Percentiles rank a stretch among this genome's conserved stretches.
These are phyloP conservation scores for Aspergillus cavernicola DNA, from an alignment of 495 filamentous ascomycete species.

Conservation along the genomic window DNA sequence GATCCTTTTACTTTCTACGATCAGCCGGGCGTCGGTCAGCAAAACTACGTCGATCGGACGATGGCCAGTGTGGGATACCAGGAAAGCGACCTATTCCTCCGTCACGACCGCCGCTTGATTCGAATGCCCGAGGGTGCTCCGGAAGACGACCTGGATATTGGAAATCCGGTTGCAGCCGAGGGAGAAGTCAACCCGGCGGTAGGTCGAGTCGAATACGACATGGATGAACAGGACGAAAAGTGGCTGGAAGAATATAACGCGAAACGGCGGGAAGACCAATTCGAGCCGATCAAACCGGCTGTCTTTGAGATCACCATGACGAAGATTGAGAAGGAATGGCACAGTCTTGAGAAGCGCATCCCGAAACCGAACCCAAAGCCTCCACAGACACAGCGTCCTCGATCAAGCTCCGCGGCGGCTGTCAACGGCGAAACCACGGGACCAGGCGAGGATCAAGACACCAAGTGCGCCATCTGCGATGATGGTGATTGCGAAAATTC, in stretches of 20 bases:
- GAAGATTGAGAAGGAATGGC: slow-evolving; percentile 98
- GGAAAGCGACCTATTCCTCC: slow-evolving; percentile 81
- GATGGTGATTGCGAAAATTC: slow-evolving; percentile 98
- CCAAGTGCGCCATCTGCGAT: slow-evolving; percentile 95
- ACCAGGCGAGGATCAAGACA: slow-evolving; percentile 89
- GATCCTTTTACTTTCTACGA: slow-evolving; percentile 62
- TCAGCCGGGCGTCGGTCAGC: slow-evolving; percentile 54
- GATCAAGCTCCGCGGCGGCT: slow-evolving; percentile 87
- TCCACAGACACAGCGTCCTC: slow-evolving; percentile 82
- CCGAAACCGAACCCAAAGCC: slow-evolving; percentile 95
- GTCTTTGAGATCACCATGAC: slow-evolving; percentile 97
- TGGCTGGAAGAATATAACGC: slow-evolving; percentile 86
- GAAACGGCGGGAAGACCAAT: slow-evolving; percentile 64
- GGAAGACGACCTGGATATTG: slow-evolving; percentile 78
- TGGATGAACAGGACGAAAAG: slow-evolving; percentile 98
- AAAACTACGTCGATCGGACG: slow-evolving; percentile 78
- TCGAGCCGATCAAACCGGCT: slow-evolving; percentile 81
- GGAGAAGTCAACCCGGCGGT: slow-evolving; percentile 57
- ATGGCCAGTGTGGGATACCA: slow-evolving; percentile 96
- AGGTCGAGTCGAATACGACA: slow-evolving; percentile 93
- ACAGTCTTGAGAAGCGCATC: slow-evolving; percentile 90
- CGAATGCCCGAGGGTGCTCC: slow-evolving; percentile 71
- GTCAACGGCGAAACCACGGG: slow-evolving; percentile 84
- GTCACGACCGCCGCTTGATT: slow-evolving; percentile 72
- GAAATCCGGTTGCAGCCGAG: slow-evolving; percentile 53